Base-by-base conservation (phyloP, 441 rosid species). In the Dalechampia spathulata region DNA sequence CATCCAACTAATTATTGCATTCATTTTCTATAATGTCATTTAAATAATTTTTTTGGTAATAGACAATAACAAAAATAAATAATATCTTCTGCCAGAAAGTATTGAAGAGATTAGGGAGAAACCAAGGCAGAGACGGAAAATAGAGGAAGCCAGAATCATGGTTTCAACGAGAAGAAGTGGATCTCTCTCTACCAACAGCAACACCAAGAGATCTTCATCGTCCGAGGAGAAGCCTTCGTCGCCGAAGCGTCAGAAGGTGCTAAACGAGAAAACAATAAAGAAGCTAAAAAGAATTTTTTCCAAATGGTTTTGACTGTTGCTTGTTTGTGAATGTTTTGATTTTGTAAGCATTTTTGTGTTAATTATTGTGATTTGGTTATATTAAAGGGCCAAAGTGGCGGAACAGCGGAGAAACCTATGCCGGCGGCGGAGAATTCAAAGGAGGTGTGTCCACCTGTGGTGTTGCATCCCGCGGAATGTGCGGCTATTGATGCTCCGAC, bases 101-200 rank as follows among this genome's bases (percentile, higher is more conserved):
- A 34, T 60, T 64, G 59, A 53, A 47, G 65, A 59, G 49, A 22
- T 15, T 5, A 12, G 52, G 55, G 53, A 61, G 15, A 17, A 32
- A 25, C 22, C 1, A 32, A 28, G 27, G 13, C 7, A 38, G 55
- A 43, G 45, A 60, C 25, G 39, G 30, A 5, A n/a, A 44, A 25
- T 38, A 25, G 27, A 52, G 21, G 40, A 66, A 63, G 48, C 57
- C 61, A 55, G 78, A 80, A 74, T 66, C 81, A 86, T 86, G 94
- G 94, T 83, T 72, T 83, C 87, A 37, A 83, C 94, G 62, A 79
- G 90, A 61, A 76, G 94, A 62, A 83, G 86, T 79, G 94, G 90
- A 83, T 79, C 94, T 83, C 73, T 81, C 66, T 67, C 90, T 20
- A 81, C 83, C 54, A 81, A 73, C 61, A 79, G 58, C 57, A 74